Evolutionary conservation across 2,329 filamentous ascomycete genomes (phyloP), one percentile per base, ranked within the genome.

Genomic region (Fonsecaea erecta): DNA sequence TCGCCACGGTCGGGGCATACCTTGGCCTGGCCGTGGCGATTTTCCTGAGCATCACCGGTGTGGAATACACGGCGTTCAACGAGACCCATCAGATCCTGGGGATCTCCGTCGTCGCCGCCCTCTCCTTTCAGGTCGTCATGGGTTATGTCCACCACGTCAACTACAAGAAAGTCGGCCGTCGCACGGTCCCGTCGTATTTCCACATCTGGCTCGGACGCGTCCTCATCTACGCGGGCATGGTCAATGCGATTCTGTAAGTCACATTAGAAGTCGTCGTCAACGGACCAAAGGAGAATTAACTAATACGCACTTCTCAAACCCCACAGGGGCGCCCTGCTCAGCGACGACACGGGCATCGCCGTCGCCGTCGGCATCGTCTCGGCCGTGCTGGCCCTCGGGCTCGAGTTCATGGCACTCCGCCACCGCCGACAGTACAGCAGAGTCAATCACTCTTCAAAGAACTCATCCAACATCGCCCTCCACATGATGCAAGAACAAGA

Each of bases 11-110:
- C 0, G 74, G 79, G 16, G 72, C 79, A 2, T 43, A 77, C 0
- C 69, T 78, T 0, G 76, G 77, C 0, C 77, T 79, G 28, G 75
- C 67, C 0, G 66, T 80, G 0, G 81, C 78, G 1, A 76, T 81
- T 16, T 74, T 74, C 8, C 74, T 79, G 8, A 78, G 76, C 30
- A 71, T 68, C 11, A 69, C 70, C 63, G 69, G 67, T 60, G 70
- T 37, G 46, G 69, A 81, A 75, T 80, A 78, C 52, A 76, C 77
- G 62, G 48, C 70, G 56, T 81, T 77, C 74, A 74, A 68, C 66
- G 76, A 78, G 3, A 72, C 77, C 2, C 81, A 83, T 71, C 81
- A 83, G 66, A 75, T 82, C 68, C 64, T 82, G 58, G 80, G 80
- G 26, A 75, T 82, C 37, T 35, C 80, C 35, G 63, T 78, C 32